Percentiles rank a stretch among this genome's conserved stretches.
Evolutionary conservation across 805 yeast genomes (phyloP).

Genomic region (Ascoidea asiatica): DNA sequence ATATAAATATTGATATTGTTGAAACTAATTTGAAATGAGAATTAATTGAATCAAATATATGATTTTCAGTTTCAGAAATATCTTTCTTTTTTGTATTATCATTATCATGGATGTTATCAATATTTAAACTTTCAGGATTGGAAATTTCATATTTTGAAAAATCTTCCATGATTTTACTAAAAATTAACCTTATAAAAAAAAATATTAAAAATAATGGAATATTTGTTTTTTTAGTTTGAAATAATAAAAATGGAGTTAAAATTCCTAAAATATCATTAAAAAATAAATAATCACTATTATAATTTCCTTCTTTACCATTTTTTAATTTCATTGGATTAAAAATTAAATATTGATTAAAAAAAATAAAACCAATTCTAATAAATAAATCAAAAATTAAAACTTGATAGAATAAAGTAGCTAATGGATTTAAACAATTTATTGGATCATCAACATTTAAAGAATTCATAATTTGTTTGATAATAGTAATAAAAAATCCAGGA

Average conservation of each 20-base stretch:
- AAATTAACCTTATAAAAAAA: slow-evolving; percentile 14
- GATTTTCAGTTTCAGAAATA: too few relatives aligned
- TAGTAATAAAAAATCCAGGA: slow-evolving; percentile 23
- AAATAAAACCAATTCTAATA: slow-evolving; percentile 16
- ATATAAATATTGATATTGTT: slow-evolving; percentile 18
- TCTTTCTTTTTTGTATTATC: background rate
- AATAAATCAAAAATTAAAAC: slow-evolving; percentile 9
- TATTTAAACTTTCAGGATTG: background rate
- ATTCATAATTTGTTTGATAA: slow-evolving; percentile 18
- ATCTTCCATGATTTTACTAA: slow-evolving; percentile 1
- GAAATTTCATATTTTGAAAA: background rate
- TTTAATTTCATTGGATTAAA: slow-evolving; percentile 8
- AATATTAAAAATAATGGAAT: slow-evolving; percentile 40
- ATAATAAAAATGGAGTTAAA: slow-evolving; percentile 30
- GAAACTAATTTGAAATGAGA: slow-evolving; percentile 7
- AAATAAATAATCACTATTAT: slow-evolving; percentile 13
- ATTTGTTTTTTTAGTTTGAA: slow-evolving; percentile 39
- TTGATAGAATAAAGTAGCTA: slow-evolving; percentile 22
- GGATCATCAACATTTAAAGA: slow-evolving; percentile 18
- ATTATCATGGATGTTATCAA: background rate
- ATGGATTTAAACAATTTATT: slow-evolving; percentile 18
- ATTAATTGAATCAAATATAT: background rate
- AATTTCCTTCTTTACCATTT: slow-evolving; percentile 10
- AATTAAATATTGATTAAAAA: slow-evolving; percentile 1
- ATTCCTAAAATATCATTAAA: slow-evolving; percentile 23